phyloP scores from a whole-genome alignment of 495 filamentous ascomycete species.

The Penicillium dipodomyicola region DNA sequence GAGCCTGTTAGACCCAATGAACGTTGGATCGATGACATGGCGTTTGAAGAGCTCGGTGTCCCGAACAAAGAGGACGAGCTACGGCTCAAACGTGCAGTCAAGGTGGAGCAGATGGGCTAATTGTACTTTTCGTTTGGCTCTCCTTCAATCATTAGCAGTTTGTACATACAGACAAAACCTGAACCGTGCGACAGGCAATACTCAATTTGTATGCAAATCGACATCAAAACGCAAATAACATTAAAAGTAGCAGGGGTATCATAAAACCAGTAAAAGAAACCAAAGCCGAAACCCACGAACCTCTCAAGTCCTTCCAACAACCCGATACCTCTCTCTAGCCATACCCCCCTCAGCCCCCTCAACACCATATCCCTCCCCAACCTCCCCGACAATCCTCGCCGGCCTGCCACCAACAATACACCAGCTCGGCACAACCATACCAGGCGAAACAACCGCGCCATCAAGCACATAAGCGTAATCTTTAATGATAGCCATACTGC shows the following conservation, averaged over 20 bases:
- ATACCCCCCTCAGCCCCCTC: conserved; percentile 47
- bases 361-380: conserved; percentile 74
- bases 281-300: conserved; percentile 2
- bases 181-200: not conserved
- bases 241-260: conserved; percentile 24
- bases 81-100: conserved; percentile 48
- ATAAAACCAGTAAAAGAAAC: conserved; percentile 16
- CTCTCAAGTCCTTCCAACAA: conserved; percentile 37
- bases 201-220: not conserved
- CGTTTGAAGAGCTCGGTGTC: conserved; percentile 62
- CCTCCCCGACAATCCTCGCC: conserved; percentile 78
- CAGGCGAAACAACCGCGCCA: conserved; percentile 73
- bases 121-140: not conserved
- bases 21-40: conserved; percentile 77
- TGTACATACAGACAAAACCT: not conserved
- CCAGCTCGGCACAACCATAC: conserved; percentile 90
- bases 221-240: conserved; percentile 4
- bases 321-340: conserved; percentile 47
- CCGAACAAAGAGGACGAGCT: not conserved
- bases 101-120: conserved; percentile 36
- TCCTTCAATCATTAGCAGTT: not conserved
- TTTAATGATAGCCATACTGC: conserved; percentile 85
- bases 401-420: conserved; percentile 80
- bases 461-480: conserved; percentile 84
- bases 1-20: conserved; percentile 49